Base-by-base conservation (phyloP, 768 basidiomycete genomes). In the Trametes sanguinea region DNA sequence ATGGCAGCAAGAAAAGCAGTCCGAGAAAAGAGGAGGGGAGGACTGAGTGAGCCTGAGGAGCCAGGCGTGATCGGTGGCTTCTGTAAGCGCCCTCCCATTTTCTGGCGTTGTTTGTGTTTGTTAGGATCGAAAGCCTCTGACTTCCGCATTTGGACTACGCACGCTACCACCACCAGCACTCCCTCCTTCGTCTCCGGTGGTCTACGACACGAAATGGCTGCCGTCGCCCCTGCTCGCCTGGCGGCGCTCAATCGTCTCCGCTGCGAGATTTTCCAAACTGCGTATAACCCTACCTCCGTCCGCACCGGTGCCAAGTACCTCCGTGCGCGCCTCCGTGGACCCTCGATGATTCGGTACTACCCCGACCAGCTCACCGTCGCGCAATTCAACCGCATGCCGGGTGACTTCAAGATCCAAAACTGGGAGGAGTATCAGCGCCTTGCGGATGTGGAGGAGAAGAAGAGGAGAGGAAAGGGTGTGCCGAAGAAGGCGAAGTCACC, bases 241-340 rank as follows among this genome's bases (percentile, higher is more conserved):
- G 76, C 79, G 13, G 77, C 83, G n/a, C 78, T 94, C 64, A 81
- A 75, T 1, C 81, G 83, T 51, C 78, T 90, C 5, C 88, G 87
- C 46, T 88, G 85, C 71, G 71, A 80, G 44, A 84, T 98, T 55
- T 96, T 98, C 71, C 85, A 94, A 70, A 96, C 93, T 8, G 80
- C 89, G 3, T 94, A 90, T 76, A 98, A 98, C 75, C 95, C 95
- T 0, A 82, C 82, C 2, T 84, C 83, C 30, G 72, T 85, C 13
- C 87, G 95, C 16, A 95, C 91, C 0, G 96, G 96, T 16, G 89
- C 94, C 30, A 98, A 98, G 77, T 94, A 96, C 77, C 85, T 98
- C 48, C 86, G 89, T 17, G 80, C 83, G 13, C 82, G 89, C 16
- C 84, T 98, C 39, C 85, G 88, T 0, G 96, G 95, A 0, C 94